phyloP scores from a whole-genome alignment of 169 alveolate genomes.

The Perkinsus marinus region DNA sequence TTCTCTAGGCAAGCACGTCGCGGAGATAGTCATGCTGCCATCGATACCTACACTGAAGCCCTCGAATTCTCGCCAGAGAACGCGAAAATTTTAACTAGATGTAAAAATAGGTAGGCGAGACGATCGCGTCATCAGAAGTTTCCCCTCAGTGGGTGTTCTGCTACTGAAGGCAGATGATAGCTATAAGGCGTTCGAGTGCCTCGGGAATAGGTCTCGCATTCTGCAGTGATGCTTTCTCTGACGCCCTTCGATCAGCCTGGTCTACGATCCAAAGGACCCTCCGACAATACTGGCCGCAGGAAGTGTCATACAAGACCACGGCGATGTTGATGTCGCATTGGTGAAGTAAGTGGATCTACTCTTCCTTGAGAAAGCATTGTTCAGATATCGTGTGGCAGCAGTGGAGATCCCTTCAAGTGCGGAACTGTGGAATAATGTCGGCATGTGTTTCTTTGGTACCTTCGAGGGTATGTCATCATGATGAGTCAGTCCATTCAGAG shows the following conservation, averaged over 20 bases:
- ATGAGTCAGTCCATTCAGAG: not conserved
- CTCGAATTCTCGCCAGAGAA: slow-evolving; percentile 56
- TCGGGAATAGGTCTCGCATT: slow-evolving; percentile 33
- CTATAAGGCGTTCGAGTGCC: slow-evolving; percentile 42
- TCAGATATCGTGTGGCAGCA: slow-evolving; percentile 56
- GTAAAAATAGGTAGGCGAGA: not conserved
- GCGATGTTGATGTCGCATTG: slow-evolving; percentile 6
- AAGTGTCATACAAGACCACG: slow-evolving; percentile 55
- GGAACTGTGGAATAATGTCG: slow-evolving; percentile 73
- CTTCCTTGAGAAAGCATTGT: slow-evolving; percentile 47
- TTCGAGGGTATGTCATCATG: not conserved
- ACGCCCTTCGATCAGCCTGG: slow-evolving; percentile 17
- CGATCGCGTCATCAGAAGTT: not conserved
- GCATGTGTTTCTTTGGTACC: slow-evolving; percentile 70
- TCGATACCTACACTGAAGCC: slow-evolving; percentile 62
- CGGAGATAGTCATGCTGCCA: slow-evolving; percentile 52
- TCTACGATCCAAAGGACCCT: slow-evolving; percentile 57
- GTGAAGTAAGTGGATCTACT: not conserved
- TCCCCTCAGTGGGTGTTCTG: not conserved
- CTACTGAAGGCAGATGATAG: slow-evolving; percentile 32
- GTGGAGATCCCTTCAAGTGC: slow-evolving; percentile 63
- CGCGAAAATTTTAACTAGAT: slow-evolving; percentile 50
- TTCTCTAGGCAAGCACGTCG: slow-evolving; percentile 6
- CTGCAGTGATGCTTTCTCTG: not conserved
- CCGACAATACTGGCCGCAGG: slow-evolving; percentile 69